Conservation (phyloP, 2,329 filamentous ascomycete species). For the Rutstroemia sp. region DNA sequence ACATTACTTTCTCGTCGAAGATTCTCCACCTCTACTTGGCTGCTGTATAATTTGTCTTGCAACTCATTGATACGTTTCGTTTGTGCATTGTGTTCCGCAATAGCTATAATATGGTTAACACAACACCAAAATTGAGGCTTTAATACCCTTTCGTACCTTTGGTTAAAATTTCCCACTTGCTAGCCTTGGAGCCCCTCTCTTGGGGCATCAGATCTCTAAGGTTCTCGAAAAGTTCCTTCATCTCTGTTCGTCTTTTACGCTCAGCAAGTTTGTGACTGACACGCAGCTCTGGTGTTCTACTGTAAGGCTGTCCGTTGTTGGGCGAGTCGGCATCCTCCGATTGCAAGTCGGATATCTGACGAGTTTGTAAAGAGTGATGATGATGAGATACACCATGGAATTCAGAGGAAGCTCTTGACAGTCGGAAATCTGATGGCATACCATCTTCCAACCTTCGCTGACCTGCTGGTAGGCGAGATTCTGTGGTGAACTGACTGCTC, state of each 20-base stretch:
- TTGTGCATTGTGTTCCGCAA: slow-evolving; percentile 54
- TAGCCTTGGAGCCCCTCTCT: slow-evolving; percentile 75
- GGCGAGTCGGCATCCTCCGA: slow-evolving; percentile 47
- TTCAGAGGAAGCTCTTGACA: slow-evolving; percentile 45
- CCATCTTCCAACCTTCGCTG: slow-evolving; percentile 66
- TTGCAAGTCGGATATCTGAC: slow-evolving; percentile 60
- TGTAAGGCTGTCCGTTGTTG: slow-evolving; percentile 65
- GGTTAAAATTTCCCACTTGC: slow-evolving; percentile 83
- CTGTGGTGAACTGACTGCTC: slow-evolving; percentile 71
- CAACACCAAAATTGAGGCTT: neutral
- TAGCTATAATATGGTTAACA: slow-evolving; percentile 38
- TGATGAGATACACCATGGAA: slow-evolving; percentile 43
- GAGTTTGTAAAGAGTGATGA: slow-evolving; percentile 71
- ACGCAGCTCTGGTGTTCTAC: slow-evolving; percentile 71
- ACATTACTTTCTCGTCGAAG: slow-evolving; percentile 38
- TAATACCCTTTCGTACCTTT: slow-evolving; percentile 53
- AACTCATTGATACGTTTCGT: slow-evolving; percentile 27
- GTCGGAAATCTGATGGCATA: slow-evolving; percentile 34
- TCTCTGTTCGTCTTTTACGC: slow-evolving; percentile 75
- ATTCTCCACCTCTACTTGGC: slow-evolving; percentile 36
- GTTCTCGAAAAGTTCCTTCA: slow-evolving; percentile 82
- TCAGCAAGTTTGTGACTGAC: slow-evolving; percentile 83
- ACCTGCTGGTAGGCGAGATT: slow-evolving; percentile 63
- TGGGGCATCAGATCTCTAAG: slow-evolving; percentile 72
- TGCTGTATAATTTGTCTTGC: slow-evolving; percentile 25